Evolutionary conservation across 768 basidiomycete genomes (phyloP).

Genomic region (Roridomyces roridus): DNA sequence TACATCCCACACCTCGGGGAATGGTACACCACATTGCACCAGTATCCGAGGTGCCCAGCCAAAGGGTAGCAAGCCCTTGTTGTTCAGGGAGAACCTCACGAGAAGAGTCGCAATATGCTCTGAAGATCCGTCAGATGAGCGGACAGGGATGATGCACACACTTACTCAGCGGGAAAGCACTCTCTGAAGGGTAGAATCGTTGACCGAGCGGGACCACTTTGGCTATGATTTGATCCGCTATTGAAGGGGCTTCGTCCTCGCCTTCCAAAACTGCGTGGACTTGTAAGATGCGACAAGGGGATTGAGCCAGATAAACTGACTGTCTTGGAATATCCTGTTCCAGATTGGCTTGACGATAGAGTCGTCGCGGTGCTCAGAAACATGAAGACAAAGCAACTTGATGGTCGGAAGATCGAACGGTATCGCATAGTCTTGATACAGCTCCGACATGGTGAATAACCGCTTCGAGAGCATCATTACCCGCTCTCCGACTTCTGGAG

Average conservation of each 20-base stretch:
- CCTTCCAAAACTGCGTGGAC: slow-evolving; percentile 56
- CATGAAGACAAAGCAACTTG: slow-evolving; percentile 89
- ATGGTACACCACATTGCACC: slow-evolving; percentile 82
- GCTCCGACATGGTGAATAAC: slow-evolving; percentile 86
- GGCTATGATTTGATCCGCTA: slow-evolving; percentile 66
- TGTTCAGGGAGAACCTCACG: slow-evolving; percentile 72
- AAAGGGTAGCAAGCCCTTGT: slow-evolving; percentile 60
- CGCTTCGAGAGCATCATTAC: slow-evolving; percentile 63
- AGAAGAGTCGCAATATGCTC: slow-evolving; percentile 80
- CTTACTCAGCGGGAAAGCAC: slow-evolving; percentile 88
- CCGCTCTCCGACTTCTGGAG: slow-evolving; percentile 66
- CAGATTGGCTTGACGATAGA: slow-evolving; percentile 84
- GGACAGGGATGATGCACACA: slow-evolving; percentile 16
- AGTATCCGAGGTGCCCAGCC: slow-evolving; percentile 89
- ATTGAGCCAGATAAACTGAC: slow-evolving; percentile 42
- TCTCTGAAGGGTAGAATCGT: slow-evolving; percentile 90
- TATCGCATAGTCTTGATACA: slow-evolving; percentile 88
- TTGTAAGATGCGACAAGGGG: not conserved
- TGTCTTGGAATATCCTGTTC: slow-evolving; percentile 84
- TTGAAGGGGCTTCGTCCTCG: slow-evolving; percentile 57
- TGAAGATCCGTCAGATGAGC: slow-evolving; percentile 36
- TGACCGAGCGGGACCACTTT: slow-evolving; percentile 78
- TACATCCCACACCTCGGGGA: slow-evolving; percentile 83
- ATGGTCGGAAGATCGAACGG: slow-evolving; percentile 84
- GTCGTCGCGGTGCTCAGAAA: slow-evolving; percentile 92